Base-by-base conservation (phyloP, 2,329 filamentous ascomycete genomes). In the Fusarium acutatum region DNA sequence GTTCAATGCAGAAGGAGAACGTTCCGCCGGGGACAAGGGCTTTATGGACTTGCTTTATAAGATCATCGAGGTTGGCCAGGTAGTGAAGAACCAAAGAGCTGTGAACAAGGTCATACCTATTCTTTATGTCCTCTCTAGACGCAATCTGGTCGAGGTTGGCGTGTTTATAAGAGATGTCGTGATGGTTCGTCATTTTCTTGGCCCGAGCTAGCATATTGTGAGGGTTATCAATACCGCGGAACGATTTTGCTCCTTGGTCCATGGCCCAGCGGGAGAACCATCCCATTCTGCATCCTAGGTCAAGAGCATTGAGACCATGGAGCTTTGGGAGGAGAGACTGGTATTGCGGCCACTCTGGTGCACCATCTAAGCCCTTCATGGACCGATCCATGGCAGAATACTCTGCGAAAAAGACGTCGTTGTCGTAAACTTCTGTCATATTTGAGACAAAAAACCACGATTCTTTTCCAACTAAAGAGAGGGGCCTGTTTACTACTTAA, bases 61-160 rank as follows among this genome's bases (percentile, higher is more conserved):
- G 44, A 2, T 17, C 20, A 1, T 52, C 57, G 2, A 60, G 28
- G 15, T 52, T 41, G 24, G 24, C 26, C 4, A 50, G 15, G n/a
- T 59, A 59, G 22, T 59, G 34, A 15, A 59, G 24, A 4, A 35
- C 43, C 9, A 50, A 26, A 5, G 3, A 30, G 34, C 43, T 50
- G 9, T 37, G 28, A 18, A 28, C 34, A 3, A 59, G 20, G n/a
- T 11, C 34, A 17, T 20, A 59, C 14, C 13, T 30, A 11, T 22
- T 14, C 20, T 30, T 30, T 20, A 28, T 20, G 1, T 32, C 43
- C 1, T 20, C 14, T 4, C 18, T 18, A 18, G 50, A 50, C 9
- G 9, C 17, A 2, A 43, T 0, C 0, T 11, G 14, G 15, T 15
- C 15, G 0, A 59, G 34, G 3, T 50, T n/a, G 18, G 8, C 43